Conservation (phyloP, 108 stramenopile genomes). For the Conticribra guillardii region DNA sequence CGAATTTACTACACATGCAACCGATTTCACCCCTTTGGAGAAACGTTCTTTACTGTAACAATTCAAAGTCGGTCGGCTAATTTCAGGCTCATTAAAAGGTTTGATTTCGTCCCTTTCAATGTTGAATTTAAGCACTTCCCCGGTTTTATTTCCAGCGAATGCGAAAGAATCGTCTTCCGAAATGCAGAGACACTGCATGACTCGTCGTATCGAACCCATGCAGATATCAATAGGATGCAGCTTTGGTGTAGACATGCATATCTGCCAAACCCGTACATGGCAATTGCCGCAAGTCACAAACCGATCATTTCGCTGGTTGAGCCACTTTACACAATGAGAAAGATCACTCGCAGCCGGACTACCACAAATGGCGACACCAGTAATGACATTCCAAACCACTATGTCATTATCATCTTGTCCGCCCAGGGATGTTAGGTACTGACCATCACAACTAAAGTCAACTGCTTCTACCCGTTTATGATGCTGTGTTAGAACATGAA, state of each 20-base stretch:
- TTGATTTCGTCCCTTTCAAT: slow-evolving; percentile 84
- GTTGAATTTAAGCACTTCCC: slow-evolving; percentile 81
- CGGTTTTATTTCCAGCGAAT: slow-evolving; percentile 82
- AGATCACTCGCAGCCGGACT: slow-evolving; percentile 74
- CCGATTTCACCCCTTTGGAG: slow-evolving; percentile 64
- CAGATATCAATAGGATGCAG: slow-evolving; percentile 80
- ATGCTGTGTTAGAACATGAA: slow-evolving; percentile 78
- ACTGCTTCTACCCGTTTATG: slow-evolving; percentile 72
- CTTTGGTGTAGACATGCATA: slow-evolving; percentile 74
- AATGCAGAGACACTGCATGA: slow-evolving; percentile 79
- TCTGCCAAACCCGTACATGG: slow-evolving; percentile 82
- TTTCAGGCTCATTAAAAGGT: slow-evolving; percentile 76
- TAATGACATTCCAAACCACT: slow-evolving; percentile 80
- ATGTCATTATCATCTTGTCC: slow-evolving; percentile 92
- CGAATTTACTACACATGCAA: slow-evolving; percentile 74
- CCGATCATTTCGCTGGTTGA: slow-evolving; percentile 79
- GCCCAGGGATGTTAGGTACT: slow-evolving; percentile 74
- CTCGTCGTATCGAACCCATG: slow-evolving; percentile 76
- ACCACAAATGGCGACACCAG: slow-evolving; percentile 77
- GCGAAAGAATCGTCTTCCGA: slow-evolving; percentile 75
- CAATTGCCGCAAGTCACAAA: slow-evolving; percentile 84
- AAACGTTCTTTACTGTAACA: slow-evolving; percentile 67
- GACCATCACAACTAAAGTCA: slow-evolving; percentile 62
- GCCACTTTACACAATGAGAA: slow-evolving; percentile 70
- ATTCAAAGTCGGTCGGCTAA: slow-evolving; percentile 53